Percentiles rank a stretch among this genome's conserved stretches.
Evolutionary conservation across 2,329 filamentous ascomycete species (phyloP).

Genomic region (Clonostachys rhizophaga): DNA sequence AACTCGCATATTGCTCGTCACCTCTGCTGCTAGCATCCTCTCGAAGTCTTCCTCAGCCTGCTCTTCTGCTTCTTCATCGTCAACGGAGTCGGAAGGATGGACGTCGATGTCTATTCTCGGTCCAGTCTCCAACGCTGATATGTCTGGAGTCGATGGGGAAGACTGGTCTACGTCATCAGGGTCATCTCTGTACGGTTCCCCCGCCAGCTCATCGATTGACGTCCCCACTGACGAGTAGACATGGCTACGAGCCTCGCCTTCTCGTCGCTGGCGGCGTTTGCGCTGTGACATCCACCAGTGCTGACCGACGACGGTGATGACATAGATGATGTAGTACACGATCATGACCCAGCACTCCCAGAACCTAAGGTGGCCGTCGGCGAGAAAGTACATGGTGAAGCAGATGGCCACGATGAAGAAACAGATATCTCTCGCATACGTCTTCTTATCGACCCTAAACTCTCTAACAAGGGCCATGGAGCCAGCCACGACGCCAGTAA

Average conservation of each 20-base stretch:
- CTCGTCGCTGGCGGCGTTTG: slow-evolving; percentile 55
- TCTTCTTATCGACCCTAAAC: slow-evolving; percentile 84
- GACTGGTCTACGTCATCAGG: slow-evolving; percentile 25
- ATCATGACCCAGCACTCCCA: slow-evolving; percentile 95
- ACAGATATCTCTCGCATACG: slow-evolving; percentile 84
- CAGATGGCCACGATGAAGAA: slow-evolving; percentile 87
- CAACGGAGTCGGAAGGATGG: slow-evolving; percentile 3
- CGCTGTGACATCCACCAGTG: slow-evolving; percentile 76
- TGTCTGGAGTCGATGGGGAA: slow-evolving; percentile 21
- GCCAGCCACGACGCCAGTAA: slow-evolving; percentile 91
- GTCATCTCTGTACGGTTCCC: slow-evolving; percentile 60
- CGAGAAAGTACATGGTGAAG: slow-evolving; percentile 84
- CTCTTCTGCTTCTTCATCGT: slow-evolving; percentile 33
- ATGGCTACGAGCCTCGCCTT: slow-evolving; percentile 70
- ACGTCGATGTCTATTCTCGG: slow-evolving; percentile 42
- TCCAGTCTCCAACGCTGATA: slow-evolving; percentile 36
- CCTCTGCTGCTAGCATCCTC: slow-evolving; percentile 69
- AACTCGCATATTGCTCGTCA: slow-evolving; percentile 90
- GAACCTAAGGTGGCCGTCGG: slow-evolving; percentile 75
- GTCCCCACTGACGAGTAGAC: slow-evolving; percentile 54
- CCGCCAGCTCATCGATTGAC: slow-evolving; percentile 45
- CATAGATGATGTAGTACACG: slow-evolving; percentile 85
- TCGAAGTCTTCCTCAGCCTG: slow-evolving; percentile 49
- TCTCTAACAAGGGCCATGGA: slow-evolving; percentile 97
- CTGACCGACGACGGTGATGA: slow-evolving; percentile 82